These are phyloP conservation scores for Beta macrorhiza DNA, from an alignment of 179 eudicot species.

Conservation along the genomic window DNA sequence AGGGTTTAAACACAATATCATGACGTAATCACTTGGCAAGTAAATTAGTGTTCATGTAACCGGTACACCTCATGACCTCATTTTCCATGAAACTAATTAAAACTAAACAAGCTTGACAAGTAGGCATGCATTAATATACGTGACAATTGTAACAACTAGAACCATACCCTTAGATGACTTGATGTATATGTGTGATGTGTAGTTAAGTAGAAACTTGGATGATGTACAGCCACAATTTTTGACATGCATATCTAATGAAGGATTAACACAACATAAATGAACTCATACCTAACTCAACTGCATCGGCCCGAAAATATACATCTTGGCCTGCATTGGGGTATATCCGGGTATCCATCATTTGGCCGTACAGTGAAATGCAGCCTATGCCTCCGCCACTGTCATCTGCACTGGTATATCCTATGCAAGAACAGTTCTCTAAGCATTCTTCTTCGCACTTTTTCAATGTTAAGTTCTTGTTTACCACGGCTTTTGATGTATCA, in stretches of 20 bases:
- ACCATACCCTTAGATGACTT: background rate
- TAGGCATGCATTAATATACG: too few relatives aligned
- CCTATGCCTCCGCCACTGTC: constrained; percentile 30
- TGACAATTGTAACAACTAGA: background rate
- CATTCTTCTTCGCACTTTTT: constrained; percentile 40
- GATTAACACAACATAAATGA: constrained; percentile 3
- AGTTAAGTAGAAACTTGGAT: background rate
- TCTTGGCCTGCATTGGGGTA: constrained; percentile 38
- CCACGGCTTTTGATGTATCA: constrained; percentile 33
- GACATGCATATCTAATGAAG: background rate
- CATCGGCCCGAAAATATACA: constrained; percentile 34
- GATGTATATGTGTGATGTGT: background rate
- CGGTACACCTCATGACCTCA: too few relatives aligned
- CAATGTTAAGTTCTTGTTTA: constrained; percentile 28
- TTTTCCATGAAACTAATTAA: too few relatives aligned
- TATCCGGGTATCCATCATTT: constrained; percentile 33
- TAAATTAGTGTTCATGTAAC: too few relatives aligned
- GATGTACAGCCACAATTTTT: background rate
- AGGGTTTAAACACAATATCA: too few relatives aligned
- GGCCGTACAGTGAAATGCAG: constrained; percentile 34
- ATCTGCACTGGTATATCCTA: constrained; percentile 37
- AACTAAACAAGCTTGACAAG: too few relatives aligned
- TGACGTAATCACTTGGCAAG: too few relatives aligned
- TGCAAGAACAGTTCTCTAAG: constrained; percentile 46
- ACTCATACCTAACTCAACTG: constrained; percentile 31